These are phyloP conservation scores for Rehmannia glutinosa DNA, from an alignment of 257 asterid species.

Conservation along the genomic window DNA sequence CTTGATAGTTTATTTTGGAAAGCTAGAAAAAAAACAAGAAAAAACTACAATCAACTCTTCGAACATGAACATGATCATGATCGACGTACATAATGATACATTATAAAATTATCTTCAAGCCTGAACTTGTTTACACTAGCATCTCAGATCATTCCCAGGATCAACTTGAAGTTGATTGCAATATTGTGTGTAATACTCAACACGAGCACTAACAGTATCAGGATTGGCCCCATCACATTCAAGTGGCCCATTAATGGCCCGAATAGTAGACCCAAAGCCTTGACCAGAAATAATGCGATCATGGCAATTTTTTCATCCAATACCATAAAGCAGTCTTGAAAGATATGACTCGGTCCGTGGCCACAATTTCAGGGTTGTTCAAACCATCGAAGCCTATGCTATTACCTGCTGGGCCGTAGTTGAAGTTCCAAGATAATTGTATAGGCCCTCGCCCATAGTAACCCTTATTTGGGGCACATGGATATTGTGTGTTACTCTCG, in stretches of 20 bases:
- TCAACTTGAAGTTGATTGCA: constrained; percentile 36
- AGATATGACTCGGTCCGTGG: constrained; percentile 10
- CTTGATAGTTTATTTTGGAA: too few relatives aligned
- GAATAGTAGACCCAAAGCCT: constrained; percentile 52
- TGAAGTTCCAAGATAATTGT: constrained; percentile 35
- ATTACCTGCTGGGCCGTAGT: constrained; percentile 29
- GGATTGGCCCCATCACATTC: constrained; percentile 47
- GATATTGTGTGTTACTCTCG: constrained; percentile 9
- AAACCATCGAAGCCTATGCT: constrained; percentile 30
- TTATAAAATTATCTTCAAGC: too few relatives aligned
- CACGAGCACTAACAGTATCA: constrained; percentile 31
- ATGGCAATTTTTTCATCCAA: constrained; percentile 53
- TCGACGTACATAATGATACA: too few relatives aligned
- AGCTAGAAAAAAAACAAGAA: too few relatives aligned
- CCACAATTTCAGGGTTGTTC: constrained; percentile 26
- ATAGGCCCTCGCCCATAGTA: constrained; percentile 37
- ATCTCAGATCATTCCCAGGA: constrained; percentile 38
- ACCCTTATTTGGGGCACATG: constrained; percentile 14
- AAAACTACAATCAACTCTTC: too few relatives aligned
- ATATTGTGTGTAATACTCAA: constrained; percentile 31
- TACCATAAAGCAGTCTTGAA: constrained; percentile 37
- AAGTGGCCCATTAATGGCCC: constrained; percentile 33
- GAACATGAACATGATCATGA: too few relatives aligned
- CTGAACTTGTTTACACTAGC: too few relatives aligned
- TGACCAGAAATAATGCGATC: constrained; percentile 31